Evolutionary conservation across 1,139 yeast genomes (phyloP).

Genomic region (Candida tetrigidarum): DNA sequence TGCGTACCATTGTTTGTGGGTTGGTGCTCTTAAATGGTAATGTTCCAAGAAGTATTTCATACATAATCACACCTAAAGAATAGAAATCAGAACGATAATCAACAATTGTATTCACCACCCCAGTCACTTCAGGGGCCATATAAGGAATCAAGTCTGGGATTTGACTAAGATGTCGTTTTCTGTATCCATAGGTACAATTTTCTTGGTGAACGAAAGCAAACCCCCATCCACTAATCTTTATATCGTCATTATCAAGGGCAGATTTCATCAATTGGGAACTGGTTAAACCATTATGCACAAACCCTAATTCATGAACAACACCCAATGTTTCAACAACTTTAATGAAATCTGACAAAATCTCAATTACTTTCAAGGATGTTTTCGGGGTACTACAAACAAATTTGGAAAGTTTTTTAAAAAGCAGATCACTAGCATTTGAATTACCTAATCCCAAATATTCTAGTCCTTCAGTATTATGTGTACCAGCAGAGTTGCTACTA

Average conservation of each 20-base stretch:
- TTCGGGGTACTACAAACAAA: conserved; percentile 22
- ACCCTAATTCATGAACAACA: conserved; percentile 44
- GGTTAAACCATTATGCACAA: conserved; percentile 56
- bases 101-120: conserved; percentile 42
- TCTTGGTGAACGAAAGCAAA: conserved; percentile 52
- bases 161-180: conserved; percentile 30
- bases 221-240: conserved; percentile 55
- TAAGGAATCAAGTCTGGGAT: conserved; percentile 49
- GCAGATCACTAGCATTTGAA: conserved; percentile 10
- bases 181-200: conserved; percentile 39
- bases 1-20: conserved; percentile 42
- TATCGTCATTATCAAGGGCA: conserved; percentile 27
- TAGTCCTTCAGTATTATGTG: conserved; percentile 6
- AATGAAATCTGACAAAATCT: conserved; percentile 37
- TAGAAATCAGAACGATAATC: conserved; percentile 57
- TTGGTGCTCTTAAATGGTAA: conserved; percentile 50
- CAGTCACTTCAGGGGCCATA: conserved; percentile 57
- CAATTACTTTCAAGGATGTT: conserved; percentile 27
- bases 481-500: conserved; percentile 5
- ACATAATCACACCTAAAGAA: conserved; percentile 53
- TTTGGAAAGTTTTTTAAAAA: conserved; percentile 12
- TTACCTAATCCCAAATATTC: conserved; percentile 7
- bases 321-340: conserved; percentile 38
- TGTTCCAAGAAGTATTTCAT: conserved; percentile 51
- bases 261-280: conserved; percentile 39